Conservation (phyloP, 192 early-diverging fungal genomes). For the Coemansia sp. region DNA sequence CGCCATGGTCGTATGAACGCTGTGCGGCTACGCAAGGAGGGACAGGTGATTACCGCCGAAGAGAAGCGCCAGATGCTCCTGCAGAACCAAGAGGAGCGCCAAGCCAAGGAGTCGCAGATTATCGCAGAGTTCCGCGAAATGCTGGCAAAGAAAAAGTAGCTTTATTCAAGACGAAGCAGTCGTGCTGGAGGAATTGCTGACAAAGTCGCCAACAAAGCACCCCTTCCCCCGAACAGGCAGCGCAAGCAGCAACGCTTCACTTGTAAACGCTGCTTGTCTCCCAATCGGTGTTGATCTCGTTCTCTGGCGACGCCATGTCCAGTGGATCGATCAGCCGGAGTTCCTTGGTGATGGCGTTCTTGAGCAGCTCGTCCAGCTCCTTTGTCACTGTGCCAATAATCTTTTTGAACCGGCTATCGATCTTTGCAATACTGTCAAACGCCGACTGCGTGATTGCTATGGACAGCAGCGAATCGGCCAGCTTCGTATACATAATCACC, state of each 20-base stretch:
- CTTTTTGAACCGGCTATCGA: conserved; percentile 66
- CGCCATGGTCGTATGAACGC: conserved; percentile 93
- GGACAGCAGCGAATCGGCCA: conserved; percentile 42
- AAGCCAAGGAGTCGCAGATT: conserved; percentile 86
- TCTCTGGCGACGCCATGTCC: conserved; percentile 43
- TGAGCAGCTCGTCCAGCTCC: conserved; percentile 60
- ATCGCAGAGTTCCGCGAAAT: conserved; percentile 89
- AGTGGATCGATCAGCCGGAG: conserved; percentile 60
- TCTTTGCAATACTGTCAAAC: conserved; percentile 62
- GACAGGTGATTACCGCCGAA: conserved; percentile 94
- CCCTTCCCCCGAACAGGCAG: too few relatives aligned
- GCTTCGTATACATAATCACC: conserved; percentile 56
- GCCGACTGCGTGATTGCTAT: conserved; percentile 50
- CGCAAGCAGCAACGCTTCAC: too few relatives aligned
- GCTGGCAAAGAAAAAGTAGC: conserved; percentile 55
- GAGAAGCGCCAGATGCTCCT: conserved; percentile 84
- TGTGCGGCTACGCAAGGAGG: conserved; percentile 92
- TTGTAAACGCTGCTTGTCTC: conserved; percentile 47
- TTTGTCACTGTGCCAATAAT: conserved; percentile 59
- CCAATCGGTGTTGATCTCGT: conserved; percentile 49
- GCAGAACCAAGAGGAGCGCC: conserved; percentile 84
- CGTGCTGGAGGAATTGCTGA: too few relatives aligned
- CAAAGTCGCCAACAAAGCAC: too few relatives aligned
- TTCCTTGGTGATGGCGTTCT: conserved; percentile 60
- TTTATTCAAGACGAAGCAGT: too few relatives aligned